Base-by-base conservation (phyloP, 129 eudicot species). In the Rutidosis leptorrhynchoides region DNA sequence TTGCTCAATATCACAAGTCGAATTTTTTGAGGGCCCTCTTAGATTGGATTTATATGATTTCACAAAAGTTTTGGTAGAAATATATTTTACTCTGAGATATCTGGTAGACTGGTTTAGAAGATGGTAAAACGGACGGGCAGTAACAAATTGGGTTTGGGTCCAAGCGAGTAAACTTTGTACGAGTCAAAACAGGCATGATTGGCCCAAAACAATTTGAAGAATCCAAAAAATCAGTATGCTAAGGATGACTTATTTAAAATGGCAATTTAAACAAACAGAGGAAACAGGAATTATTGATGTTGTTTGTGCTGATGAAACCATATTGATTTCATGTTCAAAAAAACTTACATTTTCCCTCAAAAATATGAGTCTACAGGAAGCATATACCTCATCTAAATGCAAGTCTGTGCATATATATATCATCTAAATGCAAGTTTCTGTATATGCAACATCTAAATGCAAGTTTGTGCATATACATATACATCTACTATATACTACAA, bases 1-100 rank as follows among this genome's bases (percentile, higher is more conserved):
- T 2, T 51, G 72, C 62, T 52, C 63, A 52, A 67, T 21, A 69
- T 69, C 65, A 56, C 55, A 57, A 37, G 46, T 58, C 66, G 26
- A 58, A 45, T 42, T 42, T 15, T 57, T 69, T 37, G 22, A 56
- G 27, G n/a, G 58, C 64, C 64, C 64, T 43, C 10, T 28, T 71
- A 60, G 35, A 21, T 16, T 60, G 24, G 17, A 48, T n/a, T n/a
- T 15, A 21, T 62, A 72, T 52, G 28, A 16, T 71, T 60, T 19
- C 60, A 35, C 30, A 63, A 21, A n/a, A 22, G 25, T 19, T 7
- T 25, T 7, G 17, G 28, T 33, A n/a, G n/a, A n/a, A n/a, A n/a
- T n/a, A 11, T 63, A 2, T 15, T 23, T 52, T 58, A 23, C 33
- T 22, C 21, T 46, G 19, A 26, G 7, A n/a, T 11, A 42, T 22